Base-by-base conservation (phyloP, 2,329 filamentous ascomycete species). In the Claviceps fusiformis region DNA sequence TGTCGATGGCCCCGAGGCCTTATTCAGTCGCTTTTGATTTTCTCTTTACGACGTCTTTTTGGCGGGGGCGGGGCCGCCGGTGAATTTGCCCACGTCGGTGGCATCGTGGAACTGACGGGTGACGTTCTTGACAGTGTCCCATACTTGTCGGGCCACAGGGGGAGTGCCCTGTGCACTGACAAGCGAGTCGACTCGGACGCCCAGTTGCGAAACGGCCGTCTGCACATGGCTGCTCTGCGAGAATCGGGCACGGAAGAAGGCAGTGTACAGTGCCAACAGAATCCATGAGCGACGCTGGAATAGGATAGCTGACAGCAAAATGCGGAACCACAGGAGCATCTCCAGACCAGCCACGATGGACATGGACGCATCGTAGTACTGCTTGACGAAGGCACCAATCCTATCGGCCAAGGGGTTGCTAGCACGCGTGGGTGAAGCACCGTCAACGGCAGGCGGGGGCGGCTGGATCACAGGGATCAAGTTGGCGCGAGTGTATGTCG, bases 341-440 rank as follows among this genome's bases (percentile, higher is more conserved):
- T 98, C 93, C 57, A 98, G 87, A 50, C 78, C 76, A 43, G 92
- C 87, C 37, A 98, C 93, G 58, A 97, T 76, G 56, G 87, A 88
- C 93, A 98, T 98, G 71, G 89, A 95, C 58, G 82, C 75, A 70
- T 98, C 93, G 69, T 98, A 98, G 81, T 97, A 96, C 69, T 90
- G 83, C 83, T 97, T 97, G 70, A 98, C 90, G 66, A 98, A 98
- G 65, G 79, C 80, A 63, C 90, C 90, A 70, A 98, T 95, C 62
- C 78, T 81, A 59, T 96, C 90, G 54, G 87, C 85, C 55, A 90
- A 72, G 47, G 83, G 82, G 70, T 77, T 80, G 62, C 72, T 73
- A 37, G 71, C 69, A 52, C 64, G 57, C 58, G 79, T 78, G 39
- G 76, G 74, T 73, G 82, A 86, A 58, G 78, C 75, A 59, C 72